Conservation (phyloP, 106 monocot species). For the Apostasia ramifera region DNA sequence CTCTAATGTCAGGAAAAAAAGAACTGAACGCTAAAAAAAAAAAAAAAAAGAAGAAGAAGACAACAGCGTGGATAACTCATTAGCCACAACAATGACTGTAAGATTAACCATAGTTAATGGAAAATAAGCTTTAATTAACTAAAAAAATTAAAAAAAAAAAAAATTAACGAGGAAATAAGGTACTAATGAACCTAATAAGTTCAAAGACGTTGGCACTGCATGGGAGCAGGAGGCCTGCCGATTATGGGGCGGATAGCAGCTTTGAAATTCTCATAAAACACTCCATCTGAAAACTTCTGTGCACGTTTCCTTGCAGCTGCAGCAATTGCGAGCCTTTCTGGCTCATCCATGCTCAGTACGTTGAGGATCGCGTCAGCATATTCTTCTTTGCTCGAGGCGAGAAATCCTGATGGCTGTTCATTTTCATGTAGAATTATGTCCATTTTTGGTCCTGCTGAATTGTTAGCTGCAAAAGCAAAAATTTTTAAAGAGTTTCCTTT, state of each 20-base stretch:
- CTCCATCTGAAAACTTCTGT: slow-evolving; percentile 61
- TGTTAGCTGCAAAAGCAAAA: slow-evolving; percentile 46
- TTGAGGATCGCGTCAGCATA: slow-evolving; percentile 77
- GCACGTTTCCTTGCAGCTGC: slow-evolving; percentile 64
- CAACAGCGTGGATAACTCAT: too few relatives aligned
- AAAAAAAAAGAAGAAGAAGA: too few relatives aligned
- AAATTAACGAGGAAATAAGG: too few relatives aligned
- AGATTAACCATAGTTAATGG: too few relatives aligned
- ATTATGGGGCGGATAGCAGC: slow-evolving; percentile 41
- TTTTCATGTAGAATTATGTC: slow-evolving; percentile 80
- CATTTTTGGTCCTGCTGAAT: slow-evolving; percentile 92
- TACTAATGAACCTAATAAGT: too few relatives aligned
- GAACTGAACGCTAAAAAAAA: too few relatives aligned
- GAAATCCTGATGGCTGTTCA: slow-evolving; percentile 62
- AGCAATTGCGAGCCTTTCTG: slow-evolving; percentile 70
- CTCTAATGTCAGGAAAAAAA: too few relatives aligned
- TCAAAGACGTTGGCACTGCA: too few relatives aligned
- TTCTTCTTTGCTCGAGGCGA: slow-evolving; percentile 59
- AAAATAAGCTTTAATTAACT: too few relatives aligned
- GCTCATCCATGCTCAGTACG: slow-evolving; percentile 54
- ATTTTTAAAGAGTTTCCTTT: background rate
- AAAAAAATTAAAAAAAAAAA: too few relatives aligned
- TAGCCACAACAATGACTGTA: too few relatives aligned
- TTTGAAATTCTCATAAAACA: slow-evolving; percentile 64
- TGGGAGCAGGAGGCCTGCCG: background rate